Evolutionary conservation across 2,329 filamentous ascomycete genomes (phyloP).

Genomic region (Ceratocystis harringtonii): DNA sequence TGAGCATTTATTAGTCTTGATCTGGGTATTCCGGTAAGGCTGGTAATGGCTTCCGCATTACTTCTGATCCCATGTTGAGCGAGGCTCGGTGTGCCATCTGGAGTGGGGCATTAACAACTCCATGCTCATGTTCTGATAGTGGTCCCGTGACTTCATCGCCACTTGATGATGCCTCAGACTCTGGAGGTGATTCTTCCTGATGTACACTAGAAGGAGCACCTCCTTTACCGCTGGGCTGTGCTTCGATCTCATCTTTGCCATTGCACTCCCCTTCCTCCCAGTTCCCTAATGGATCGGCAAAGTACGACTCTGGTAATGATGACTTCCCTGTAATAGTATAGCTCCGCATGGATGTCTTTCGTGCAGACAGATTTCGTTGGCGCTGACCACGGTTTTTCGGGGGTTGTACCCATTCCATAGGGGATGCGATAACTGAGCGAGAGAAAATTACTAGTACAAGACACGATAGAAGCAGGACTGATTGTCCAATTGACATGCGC

Average conservation of each 20-base stretch:
- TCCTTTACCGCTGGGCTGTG: background rate
- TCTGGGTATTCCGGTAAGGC: constrained; percentile 28
- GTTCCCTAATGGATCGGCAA: background rate
- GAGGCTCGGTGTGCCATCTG: background rate
- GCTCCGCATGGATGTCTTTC: background rate
- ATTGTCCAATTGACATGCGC: constrained; percentile 85
- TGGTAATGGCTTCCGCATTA: constrained; percentile 30
- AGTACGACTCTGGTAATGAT: background rate
- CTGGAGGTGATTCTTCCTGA: constrained; percentile 6
- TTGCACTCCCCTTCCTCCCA: background rate
- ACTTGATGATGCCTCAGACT: constrained; percentile 3
- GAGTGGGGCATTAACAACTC: background rate
- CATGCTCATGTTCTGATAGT: background rate
- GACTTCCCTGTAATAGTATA: background rate
- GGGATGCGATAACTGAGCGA: constrained; percentile 22
- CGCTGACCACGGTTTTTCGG: background rate
- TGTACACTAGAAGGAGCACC: background rate
- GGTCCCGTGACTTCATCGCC: background rate
- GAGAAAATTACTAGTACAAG: constrained; percentile 77
- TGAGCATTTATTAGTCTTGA: background rate
- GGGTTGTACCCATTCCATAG: constrained; percentile 10
- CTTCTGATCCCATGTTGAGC: background rate
- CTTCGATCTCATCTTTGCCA: background rate
- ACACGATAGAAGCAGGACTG: constrained; percentile 70
- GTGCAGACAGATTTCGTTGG: background rate